These are phyloP conservation scores for Salix exigua DNA, from an alignment of 345 rosid genomes.

Conservation along the genomic window DNA sequence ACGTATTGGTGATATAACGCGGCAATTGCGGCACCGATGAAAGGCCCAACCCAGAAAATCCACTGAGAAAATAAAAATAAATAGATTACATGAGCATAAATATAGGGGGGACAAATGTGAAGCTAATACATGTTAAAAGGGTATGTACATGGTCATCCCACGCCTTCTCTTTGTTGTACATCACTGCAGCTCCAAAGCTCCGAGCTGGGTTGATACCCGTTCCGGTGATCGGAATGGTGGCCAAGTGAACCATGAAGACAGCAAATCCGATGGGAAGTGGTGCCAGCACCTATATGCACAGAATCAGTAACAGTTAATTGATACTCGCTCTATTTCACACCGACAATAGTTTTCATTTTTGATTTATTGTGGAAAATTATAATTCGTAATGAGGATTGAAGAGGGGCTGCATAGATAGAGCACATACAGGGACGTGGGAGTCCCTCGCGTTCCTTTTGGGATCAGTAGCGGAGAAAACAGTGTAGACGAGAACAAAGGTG, in stretches of 20 bases:
- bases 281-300: conserved; percentile 29
- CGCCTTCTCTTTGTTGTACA: conserved; percentile 32
- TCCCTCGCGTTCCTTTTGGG: conserved; percentile 48
- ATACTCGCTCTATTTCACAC: too few relatives aligned
- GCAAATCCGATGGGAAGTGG: conserved; percentile 49
- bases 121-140: background rate
- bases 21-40: conserved; percentile 44
- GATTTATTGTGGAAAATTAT: too few relatives aligned
- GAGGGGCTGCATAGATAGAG: background rate
- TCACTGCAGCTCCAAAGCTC: conserved; percentile 44
- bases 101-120: background rate
- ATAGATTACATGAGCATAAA: background rate
- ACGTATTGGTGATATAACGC: conserved; percentile 38
- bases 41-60: conserved; percentile 53
- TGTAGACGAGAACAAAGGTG: conserved; percentile 48
- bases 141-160: conserved; percentile 44
- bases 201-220: conserved; percentile 48
- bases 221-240: conserved; percentile 44
- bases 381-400: too few relatives aligned
- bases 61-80: conserved; percentile 23
- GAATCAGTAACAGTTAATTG: background rate
- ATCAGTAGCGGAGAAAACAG: conserved; percentile 46
- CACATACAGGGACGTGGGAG: conserved; percentile 44
- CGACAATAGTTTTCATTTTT: too few relatives aligned
- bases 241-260: conserved; percentile 47